Percentiles rank a stretch among this genome's conserved stretches.
phyloP scores from a whole-genome alignment of 768 basidiomycete genomes.

The Paxillus involutus region DNA sequence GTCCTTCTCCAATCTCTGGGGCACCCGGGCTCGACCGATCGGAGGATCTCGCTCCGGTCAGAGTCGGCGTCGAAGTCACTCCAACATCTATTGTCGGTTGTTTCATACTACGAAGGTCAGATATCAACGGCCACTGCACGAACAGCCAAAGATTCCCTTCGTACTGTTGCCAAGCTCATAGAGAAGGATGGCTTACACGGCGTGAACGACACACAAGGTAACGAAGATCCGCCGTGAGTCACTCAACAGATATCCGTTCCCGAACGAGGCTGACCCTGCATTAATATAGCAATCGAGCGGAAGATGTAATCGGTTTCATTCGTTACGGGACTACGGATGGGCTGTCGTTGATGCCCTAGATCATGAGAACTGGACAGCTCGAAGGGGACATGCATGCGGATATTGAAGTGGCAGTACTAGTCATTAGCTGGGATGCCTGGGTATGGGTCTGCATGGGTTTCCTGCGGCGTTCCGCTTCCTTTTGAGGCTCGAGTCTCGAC shows the following conservation, averaged over 20 bases:
- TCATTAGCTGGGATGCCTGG: background rate
- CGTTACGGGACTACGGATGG: slow-evolving; percentile 57
- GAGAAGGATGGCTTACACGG: slow-evolving; percentile 60
- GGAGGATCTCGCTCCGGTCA: slow-evolving; percentile 25
- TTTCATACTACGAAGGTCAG: slow-evolving; percentile 56
- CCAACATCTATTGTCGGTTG: slow-evolving; percentile 40
- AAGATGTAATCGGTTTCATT: slow-evolving; percentile 54
- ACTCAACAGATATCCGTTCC: background rate
- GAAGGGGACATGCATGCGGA: no score
- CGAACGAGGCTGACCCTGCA: slow-evolving; percentile 18
- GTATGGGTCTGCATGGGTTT: slow-evolving; percentile 16
- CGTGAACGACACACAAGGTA: slow-evolving; percentile 27
- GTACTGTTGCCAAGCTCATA: slow-evolving; percentile 57
- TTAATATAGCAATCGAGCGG: slow-evolving; percentile 38
- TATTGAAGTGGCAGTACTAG: background rate
- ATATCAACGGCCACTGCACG: slow-evolving; percentile 41
- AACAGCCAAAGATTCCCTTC: slow-evolving; percentile 57
- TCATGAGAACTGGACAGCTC: background rate
- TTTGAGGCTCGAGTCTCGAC: background rate
- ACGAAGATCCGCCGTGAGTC: slow-evolving; percentile 50
- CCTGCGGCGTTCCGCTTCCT: slow-evolving; percentile 27
- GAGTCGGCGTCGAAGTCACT: slow-evolving; percentile 40
- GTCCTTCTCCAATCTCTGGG: slow-evolving; percentile 42
- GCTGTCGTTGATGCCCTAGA: slow-evolving; percentile 51
- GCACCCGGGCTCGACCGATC: slow-evolving; percentile 26